Base-by-base conservation (phyloP, 2,329 filamentous ascomycete genomes). In the Xylariaceae sp. region DNA sequence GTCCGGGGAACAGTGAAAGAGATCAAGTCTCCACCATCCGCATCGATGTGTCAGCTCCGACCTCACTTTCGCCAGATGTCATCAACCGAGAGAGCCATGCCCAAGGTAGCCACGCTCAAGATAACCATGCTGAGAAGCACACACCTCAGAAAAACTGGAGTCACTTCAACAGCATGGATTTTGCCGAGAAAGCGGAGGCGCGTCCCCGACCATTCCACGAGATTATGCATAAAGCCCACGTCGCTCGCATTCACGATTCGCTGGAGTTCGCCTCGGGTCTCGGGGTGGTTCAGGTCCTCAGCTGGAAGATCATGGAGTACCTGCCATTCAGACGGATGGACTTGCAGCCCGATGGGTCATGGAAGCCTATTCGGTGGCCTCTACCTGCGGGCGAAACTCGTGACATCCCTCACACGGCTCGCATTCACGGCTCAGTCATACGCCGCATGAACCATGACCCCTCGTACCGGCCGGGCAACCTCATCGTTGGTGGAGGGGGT, bases 251-350 rank as follows among this genome's bases (percentile, higher is more conserved):
- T 40, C 88, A 92, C 65, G 88, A 92, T 67, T 88, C 86, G 2
- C 77, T 92, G 0, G 72, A 79, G 46, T 89, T 83, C 62, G 76
- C 77, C 12, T 79, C 81, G 12, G 87, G 87, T 0, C 73, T 87
- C 3, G 68, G 76, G 0, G 56, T 59, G 21, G 51, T 73, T 3
- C 80, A 83, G 0, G 86, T 89, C 0, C 61, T 86, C 0, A 79
- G 77, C 2, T 92, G 88, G 88, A 87, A 84, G 34, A 67, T 89
- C 19, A 67, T 92, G 88, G 89, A 92, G 65, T 91, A 87, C 67
- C 74, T 92, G 21, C 89, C 89, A 0, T 92, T 92, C 71, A 80
- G 87, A 1, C 78, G 89, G 21, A 92, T 94, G 86, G 89, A 92
- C 61, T 72, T 92, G 7, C 83, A 84, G 57, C 55, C 74, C 0